Conservation (phyloP, 2,329 filamentous ascomycete genomes). For the Elsinoe fawcettii region DNA sequence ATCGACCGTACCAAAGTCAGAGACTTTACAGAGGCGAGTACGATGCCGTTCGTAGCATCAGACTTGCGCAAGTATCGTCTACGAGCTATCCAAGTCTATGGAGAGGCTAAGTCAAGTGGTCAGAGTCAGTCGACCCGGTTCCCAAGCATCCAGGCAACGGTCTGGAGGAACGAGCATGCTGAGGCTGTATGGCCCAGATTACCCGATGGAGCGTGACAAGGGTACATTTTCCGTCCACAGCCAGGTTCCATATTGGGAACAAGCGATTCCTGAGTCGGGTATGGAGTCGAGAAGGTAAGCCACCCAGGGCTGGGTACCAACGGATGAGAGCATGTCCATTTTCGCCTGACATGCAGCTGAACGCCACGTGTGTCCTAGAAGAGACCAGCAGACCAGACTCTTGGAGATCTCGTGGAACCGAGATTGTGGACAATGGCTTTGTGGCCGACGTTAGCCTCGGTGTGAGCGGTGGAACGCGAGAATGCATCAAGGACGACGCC, state of each 20-base stretch:
- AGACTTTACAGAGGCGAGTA: not conserved
- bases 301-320: not conserved
- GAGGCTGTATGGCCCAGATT: not conserved
- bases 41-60: not conserved
- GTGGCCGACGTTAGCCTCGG: constrained; percentile 1
- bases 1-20: not conserved
- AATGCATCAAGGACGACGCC: not conserved
- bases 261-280: not conserved
- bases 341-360: not conserved
- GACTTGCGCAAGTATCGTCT: not conserved
- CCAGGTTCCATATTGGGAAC: constrained; percentile 7
- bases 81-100: not conserved
- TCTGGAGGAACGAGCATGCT: not conserved
- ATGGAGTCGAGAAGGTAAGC: constrained; percentile 6
- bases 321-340: not conserved
- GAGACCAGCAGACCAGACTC: not conserved
- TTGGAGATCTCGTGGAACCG: constrained; percentile 3
- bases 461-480: not conserved
- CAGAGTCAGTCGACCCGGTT: constrained; percentile 3
- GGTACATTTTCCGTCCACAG: constrained; percentile 4
- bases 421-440: not conserved
- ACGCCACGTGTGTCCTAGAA: constrained; percentile 3
- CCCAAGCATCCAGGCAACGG: constrained; percentile 5
- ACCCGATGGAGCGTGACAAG: not conserved
- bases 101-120: not conserved